These are phyloP conservation scores for Colletotrichum sp. DNA, from an alignment of 2,329 filamentous ascomycete genomes.

Conservation along the genomic window DNA sequence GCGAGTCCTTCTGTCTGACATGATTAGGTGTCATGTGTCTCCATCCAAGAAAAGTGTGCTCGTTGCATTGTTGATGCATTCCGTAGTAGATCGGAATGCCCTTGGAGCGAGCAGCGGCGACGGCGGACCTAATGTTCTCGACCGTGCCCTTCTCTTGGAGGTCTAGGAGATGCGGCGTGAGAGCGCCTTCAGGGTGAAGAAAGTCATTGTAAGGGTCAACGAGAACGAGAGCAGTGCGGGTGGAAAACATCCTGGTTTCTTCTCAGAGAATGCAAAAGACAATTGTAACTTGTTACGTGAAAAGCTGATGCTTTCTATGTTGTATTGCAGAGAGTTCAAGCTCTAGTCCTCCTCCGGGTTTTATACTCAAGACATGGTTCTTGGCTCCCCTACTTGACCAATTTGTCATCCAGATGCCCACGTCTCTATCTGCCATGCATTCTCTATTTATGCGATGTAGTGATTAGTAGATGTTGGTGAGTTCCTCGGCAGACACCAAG, in stretches of 20 bases:
- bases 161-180: neutral
- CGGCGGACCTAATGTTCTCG: neutral
- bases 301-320: neutral
- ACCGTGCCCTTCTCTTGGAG: neutral
- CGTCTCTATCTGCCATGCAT: neutral
- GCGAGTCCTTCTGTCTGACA: neutral
- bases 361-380: neutral
- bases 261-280: neutral
- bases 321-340: neutral
- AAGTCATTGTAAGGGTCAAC: neutral
- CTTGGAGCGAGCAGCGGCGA: neutral
- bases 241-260: neutral
- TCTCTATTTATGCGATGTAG: neutral
- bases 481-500: neutral
- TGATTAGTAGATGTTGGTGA: neutral
- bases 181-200: neutral
- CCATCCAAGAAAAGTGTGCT: fast-evolving
- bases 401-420: neutral
- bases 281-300: neutral
- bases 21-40: neutral
- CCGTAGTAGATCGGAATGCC: neutral
- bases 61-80: fast-evolving
- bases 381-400: neutral
- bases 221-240: neutral
- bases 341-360: fast-evolving